Conservation (phyloP, 2,329 filamentous ascomycete species). For the Aspergillaceae sp. region DNA sequence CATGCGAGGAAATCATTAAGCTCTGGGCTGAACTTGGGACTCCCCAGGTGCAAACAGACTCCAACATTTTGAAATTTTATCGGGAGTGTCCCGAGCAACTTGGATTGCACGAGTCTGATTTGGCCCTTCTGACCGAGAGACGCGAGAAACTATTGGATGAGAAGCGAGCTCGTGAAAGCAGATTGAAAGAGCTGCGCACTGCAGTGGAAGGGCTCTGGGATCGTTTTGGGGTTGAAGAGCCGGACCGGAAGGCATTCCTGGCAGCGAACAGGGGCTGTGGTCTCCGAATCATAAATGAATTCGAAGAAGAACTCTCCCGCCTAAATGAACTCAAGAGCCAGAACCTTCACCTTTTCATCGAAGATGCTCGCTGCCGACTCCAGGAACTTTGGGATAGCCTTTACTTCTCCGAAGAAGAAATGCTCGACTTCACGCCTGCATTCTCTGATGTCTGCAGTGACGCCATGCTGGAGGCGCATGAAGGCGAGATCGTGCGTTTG, state of each 20-base stretch:
- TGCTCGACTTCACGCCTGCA: slow-evolving; percentile 94
- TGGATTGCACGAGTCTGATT: slow-evolving; percentile 79
- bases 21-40: slow-evolving; percentile 94
- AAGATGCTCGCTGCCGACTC: slow-evolving; percentile 81
- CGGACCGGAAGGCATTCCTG: slow-evolving; percentile 76
- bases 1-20: slow-evolving; percentile 79
- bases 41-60: slow-evolving; percentile 86
- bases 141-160: slow-evolving; percentile 80
- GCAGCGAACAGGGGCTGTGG: slow-evolving; percentile 84
- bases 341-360: slow-evolving; percentile 90
- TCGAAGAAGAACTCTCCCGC: slow-evolving; percentile 77
- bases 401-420: slow-evolving; percentile 95
- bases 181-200: slow-evolving; percentile 63
- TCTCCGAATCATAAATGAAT: slow-evolving; percentile 86
- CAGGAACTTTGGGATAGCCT: slow-evolving; percentile 92
- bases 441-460: slow-evolving; percentile 98
- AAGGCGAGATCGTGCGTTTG: slow-evolving; percentile 76
- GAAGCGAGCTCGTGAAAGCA: slow-evolving; percentile 74
- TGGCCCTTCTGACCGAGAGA: slow-evolving; percentile 61
- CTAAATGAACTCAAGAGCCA: slow-evolving; percentile 90
- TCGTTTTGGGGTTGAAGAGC: slow-evolving; percentile 72
- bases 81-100: slow-evolving; percentile 88
- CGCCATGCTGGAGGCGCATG: slow-evolving; percentile 86
- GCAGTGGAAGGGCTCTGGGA: slow-evolving; percentile 85
- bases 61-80: slow-evolving; percentile 77